These are phyloP conservation scores for Paramyrothecium roridum DNA, from an alignment of 2,329 filamentous ascomycete species.

Conservation along the genomic window DNA sequence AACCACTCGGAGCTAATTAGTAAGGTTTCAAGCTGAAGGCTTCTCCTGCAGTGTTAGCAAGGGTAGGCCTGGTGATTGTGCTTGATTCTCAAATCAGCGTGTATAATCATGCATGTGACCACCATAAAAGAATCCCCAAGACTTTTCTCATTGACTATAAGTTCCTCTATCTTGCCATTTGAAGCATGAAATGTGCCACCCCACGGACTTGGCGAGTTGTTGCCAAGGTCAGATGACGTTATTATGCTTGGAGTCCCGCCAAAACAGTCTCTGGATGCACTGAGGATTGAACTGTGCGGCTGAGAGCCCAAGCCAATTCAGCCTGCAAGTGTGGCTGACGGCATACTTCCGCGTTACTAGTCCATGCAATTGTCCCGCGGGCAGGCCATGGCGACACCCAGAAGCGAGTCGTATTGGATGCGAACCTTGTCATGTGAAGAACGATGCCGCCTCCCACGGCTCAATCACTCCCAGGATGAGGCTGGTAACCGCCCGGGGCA, in stretches of 20 bases:
- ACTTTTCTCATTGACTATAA: background rate
- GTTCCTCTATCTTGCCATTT: background rate
- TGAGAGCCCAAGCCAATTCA: background rate
- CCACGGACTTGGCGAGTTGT: background rate
- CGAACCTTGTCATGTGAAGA: background rate
- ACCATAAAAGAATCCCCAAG: background rate
- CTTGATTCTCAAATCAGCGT: background rate
- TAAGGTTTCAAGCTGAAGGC: no score
- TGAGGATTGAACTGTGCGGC: background rate
- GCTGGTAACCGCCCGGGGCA: background rate
- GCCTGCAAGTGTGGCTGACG: background rate
- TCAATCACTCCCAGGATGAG: no score
- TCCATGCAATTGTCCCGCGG: background rate
- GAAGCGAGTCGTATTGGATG: background rate
- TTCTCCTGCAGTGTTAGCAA: no score
- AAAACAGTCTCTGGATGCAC: background rate
- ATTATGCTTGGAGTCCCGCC: background rate
- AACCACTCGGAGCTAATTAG: no score
- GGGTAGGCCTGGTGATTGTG: background rate
- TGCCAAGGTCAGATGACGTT: background rate
- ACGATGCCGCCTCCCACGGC: background rate
- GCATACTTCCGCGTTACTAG: background rate
- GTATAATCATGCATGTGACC: background rate
- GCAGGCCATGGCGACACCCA: background rate
- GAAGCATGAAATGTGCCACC: background rate